These are phyloP conservation scores for Lepiota subincarnata DNA, from an alignment of 768 basidiomycete genomes.

Conservation along the genomic window DNA sequence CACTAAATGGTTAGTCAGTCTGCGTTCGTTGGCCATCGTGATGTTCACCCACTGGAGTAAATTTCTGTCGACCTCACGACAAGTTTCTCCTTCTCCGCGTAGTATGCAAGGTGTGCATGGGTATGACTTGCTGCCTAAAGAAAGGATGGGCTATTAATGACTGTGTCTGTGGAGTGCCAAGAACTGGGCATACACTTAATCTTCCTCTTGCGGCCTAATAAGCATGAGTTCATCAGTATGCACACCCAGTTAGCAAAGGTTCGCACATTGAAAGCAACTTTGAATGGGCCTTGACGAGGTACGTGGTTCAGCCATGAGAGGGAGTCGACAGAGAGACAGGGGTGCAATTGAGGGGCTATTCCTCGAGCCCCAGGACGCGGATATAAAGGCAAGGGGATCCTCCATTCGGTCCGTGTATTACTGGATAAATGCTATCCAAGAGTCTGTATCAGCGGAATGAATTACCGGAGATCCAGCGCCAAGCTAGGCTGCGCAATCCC, in stretches of 20 bases:
- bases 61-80: constrained; percentile 22
- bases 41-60: constrained; percentile 12
- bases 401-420: not conserved
- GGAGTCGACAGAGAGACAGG: not conserved
- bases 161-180: not conserved
- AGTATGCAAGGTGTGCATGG: constrained; percentile 25
- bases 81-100: constrained; percentile 21
- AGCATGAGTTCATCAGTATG: not conserved
- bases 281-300: constrained; percentile 23
- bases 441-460: not conserved
- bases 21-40: not conserved
- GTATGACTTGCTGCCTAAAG: constrained; percentile 22
- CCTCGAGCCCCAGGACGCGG: too few species aligned
- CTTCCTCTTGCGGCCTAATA: constrained; percentile 24
- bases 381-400: not conserved
- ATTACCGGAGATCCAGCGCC: not conserved
- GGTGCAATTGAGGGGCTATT: not conserved
- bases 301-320: constrained; percentile 10
- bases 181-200: constrained; percentile 20
- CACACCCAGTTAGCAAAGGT: not conserved
- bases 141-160: not conserved
- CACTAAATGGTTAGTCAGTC: not conserved
- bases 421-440: not conserved
- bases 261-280: constrained; percentile 25
- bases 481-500: constrained; percentile 1